Conservation (phyloP, 192 early-diverging fungal genomes). For the Entomortierella beljakovae region DNA sequence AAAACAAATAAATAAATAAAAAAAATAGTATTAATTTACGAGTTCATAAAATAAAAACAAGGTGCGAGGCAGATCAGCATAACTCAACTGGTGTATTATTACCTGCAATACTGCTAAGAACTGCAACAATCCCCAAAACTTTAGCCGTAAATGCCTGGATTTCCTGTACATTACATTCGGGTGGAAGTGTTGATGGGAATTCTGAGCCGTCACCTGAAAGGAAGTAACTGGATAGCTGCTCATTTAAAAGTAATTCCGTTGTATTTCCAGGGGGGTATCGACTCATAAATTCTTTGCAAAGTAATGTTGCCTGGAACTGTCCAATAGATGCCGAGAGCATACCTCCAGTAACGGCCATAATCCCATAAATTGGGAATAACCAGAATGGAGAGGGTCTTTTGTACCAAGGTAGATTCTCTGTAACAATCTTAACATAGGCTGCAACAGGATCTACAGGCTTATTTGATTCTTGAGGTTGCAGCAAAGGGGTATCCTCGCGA, state of each 20-base stretch:
- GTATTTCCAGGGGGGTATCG: constrained; percentile 18
- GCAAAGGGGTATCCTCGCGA: constrained; percentile 9
- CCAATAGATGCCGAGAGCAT: constrained; percentile 28
- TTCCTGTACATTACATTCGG: constrained; percentile 13
- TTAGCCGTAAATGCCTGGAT: constrained; percentile 42
- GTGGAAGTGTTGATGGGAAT: background rate
- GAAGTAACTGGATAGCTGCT: background rate
- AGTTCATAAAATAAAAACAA: background rate
- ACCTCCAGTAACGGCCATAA: constrained; percentile 19
- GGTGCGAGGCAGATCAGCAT: background rate
- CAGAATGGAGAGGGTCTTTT: constrained; percentile 37
- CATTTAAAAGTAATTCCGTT: background rate
- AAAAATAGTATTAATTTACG: background rate
- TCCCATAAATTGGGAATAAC: constrained; percentile 24
- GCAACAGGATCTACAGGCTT: constrained; percentile 12
- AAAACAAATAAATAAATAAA: background rate
- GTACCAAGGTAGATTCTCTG: constrained; percentile 33
- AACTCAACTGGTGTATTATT: background rate
- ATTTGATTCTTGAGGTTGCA: background rate
- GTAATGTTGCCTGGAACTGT: constrained; percentile 24
- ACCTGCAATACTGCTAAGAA: constrained; percentile 34
- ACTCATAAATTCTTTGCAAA: constrained; percentile 40
- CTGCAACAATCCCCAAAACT: constrained; percentile 14
- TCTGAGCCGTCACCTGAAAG: background rate
- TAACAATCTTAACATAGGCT: constrained; percentile 29